Evolutionary conservation across 2,329 filamentous ascomycete genomes (phyloP).

Genomic region (Harringtonia aguacate): DNA sequence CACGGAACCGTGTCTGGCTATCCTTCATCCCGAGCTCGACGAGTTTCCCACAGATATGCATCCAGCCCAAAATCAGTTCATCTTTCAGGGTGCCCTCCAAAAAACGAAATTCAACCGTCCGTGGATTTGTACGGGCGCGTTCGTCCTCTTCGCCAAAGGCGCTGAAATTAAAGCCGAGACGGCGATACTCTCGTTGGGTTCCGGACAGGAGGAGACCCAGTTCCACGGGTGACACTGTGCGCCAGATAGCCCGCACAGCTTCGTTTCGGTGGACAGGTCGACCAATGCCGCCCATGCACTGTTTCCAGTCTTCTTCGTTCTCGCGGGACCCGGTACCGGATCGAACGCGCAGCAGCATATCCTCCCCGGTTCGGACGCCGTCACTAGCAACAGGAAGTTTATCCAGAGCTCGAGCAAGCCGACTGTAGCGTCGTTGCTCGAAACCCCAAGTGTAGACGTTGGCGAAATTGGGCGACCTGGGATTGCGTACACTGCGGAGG

Average conservation of each 20-base stretch:
- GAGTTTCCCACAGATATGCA: constrained; percentile 21
- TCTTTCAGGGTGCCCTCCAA: constrained; percentile 23
- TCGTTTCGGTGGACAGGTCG: constrained; percentile 6
- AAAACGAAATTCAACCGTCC: constrained; percentile 28
- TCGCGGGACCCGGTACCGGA: background rate
- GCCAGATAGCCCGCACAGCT: constrained; percentile 21
- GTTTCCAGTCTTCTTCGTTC: constrained; percentile 10
- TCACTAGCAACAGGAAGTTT: background rate
- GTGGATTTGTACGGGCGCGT: constrained; percentile 20
- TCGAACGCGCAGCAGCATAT: constrained; percentile 2
- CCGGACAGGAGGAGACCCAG: constrained; percentile 26
- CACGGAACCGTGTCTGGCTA: constrained; percentile 4
- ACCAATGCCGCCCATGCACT: constrained; percentile 9
- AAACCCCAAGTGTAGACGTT: constrained; percentile 28
- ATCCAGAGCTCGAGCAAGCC: constrained; percentile 17
- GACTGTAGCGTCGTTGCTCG: constrained; percentile 20
- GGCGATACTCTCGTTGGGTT: constrained; percentile 18
- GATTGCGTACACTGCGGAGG: constrained; percentile 24
- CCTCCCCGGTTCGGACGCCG: constrained; percentile 3
- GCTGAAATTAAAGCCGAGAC: constrained; percentile 30
- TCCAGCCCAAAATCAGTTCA: constrained; percentile 22
- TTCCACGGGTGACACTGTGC: constrained; percentile 15
- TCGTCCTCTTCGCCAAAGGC: constrained; percentile 25
- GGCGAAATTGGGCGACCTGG: constrained; percentile 23
- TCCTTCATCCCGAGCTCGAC: constrained; percentile 16